Evolutionary conservation across 1,284 basidiomycete species (phyloP).

Genomic region (Gymnopus androsaceus): DNA sequence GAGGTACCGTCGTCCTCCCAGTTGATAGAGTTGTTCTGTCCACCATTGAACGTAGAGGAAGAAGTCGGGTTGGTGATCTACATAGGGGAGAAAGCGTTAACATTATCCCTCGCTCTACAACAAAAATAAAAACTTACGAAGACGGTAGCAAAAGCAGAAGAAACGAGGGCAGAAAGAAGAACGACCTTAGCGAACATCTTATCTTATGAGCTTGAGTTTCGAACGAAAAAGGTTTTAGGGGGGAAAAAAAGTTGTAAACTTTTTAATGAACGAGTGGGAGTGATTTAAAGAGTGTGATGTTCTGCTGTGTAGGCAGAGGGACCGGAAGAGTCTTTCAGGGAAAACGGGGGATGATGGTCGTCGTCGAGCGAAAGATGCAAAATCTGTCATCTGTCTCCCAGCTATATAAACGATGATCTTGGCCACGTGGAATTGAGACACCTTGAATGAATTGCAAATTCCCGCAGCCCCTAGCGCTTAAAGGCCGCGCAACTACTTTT

Average conservation of each 20-base stretch:
- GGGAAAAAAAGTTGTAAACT: neutral
- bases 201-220: neutral
- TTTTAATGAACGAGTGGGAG: neutral
- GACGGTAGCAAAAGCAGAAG: constrained; percentile 57
- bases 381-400: too few species aligned
- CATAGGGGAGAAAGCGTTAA: constrained; percentile 1
- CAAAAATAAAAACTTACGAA: constrained; percentile 47
- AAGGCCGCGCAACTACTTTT: too few species aligned
- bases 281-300: neutral
- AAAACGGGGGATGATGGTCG: neutral
- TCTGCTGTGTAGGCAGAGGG: neutral
- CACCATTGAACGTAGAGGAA: constrained; percentile 55
- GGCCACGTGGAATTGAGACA: neutral
- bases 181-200: constrained; percentile 24
- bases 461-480: too few species aligned
- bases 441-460: too few species aligned
- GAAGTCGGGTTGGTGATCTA: constrained; percentile 66
- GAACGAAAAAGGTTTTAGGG: neutral
- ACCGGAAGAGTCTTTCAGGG: neutral
- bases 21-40: constrained; percentile 55
- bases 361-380: constrained; percentile 5
- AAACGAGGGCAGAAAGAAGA: constrained; percentile 54
- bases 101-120: neutral
- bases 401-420: too few species aligned
- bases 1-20: constrained; percentile 69